Conservation (phyloP, 2,329 filamentous ascomycete species). For the Venturia aucupariae region DNA sequence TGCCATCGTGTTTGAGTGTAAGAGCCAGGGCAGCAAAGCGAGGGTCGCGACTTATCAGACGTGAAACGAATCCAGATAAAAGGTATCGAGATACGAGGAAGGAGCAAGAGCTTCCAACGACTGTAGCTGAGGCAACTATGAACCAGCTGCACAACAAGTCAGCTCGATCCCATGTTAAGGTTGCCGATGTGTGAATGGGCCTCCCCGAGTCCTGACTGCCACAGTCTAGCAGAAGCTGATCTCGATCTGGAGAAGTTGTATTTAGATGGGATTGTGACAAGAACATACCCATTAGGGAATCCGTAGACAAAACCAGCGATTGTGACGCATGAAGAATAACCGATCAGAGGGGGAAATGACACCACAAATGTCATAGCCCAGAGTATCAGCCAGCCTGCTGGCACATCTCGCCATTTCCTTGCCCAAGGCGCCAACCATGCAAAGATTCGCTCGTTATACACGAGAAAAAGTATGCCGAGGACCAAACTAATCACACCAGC, state of each 20-base stretch:
- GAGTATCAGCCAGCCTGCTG: conserved; percentile 63
- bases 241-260: neutral
- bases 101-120: conserved; percentile 66
- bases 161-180: neutral
- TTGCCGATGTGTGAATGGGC: neutral
- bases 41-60: conserved; percentile 71
- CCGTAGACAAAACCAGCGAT: conserved; percentile 64
- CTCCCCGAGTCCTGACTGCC: conserved; percentile 28
- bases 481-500: conserved; percentile 44
- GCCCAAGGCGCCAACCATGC: conserved; percentile 63
- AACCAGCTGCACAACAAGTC: conserved; percentile 58
- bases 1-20: conserved; percentile 80
- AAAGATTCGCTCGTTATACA: conserved; percentile 77
- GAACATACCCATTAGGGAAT: conserved; percentile 56
- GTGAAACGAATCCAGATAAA: conserved; percentile 67
- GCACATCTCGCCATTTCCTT: conserved; percentile 64
- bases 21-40: conserved; percentile 82
- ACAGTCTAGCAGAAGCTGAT: neutral
- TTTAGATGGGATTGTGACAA: neutral
- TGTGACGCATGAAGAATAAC: conserved; percentile 70
- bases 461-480: conserved; percentile 57
- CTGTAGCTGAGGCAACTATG: conserved; percentile 68
- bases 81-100: conserved; percentile 76
- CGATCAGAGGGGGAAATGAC: conserved; percentile 79
- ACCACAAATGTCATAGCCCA: conserved; percentile 67